phyloP scores from a whole-genome alignment of 768 basidiomycete species.

The Hysterangium stoloniferum region DNA sequence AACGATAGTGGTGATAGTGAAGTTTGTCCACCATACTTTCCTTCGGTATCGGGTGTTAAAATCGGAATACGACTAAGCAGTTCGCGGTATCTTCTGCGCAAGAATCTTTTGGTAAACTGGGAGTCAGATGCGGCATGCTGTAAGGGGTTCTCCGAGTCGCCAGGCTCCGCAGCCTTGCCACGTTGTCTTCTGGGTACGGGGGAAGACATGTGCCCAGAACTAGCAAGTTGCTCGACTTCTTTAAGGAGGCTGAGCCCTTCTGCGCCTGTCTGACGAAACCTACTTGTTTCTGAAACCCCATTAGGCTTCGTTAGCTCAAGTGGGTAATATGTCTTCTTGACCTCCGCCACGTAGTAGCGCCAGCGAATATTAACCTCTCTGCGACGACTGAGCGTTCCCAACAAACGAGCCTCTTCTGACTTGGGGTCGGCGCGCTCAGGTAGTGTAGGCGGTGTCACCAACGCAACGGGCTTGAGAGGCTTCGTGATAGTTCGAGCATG shows the following conservation, averaged over 20 bases:
- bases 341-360: slow-evolving; percentile 52
- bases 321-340: slow-evolving; percentile 51
- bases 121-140: not conserved
- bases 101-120: slow-evolving; percentile 19
- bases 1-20: slow-evolving; percentile 18
- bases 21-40: slow-evolving; percentile 11
- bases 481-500: slow-evolving; percentile 36
- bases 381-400: slow-evolving; percentile 66
- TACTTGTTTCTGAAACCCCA: not conserved
- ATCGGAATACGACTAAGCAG: slow-evolving; percentile 57
- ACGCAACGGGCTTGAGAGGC: slow-evolving; percentile 32
- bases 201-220: not conserved
- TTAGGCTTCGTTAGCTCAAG: slow-evolving; percentile 31
- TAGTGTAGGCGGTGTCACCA: slow-evolving; percentile 46
- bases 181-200: slow-evolving; percentile 8
- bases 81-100: slow-evolving; percentile 47
- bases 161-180: not conserved
- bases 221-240: slow-evolving; percentile 8
- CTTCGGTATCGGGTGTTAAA: slow-evolving; percentile 29
- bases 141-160: not conserved
- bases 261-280: slow-evolving; percentile 5
- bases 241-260: slow-evolving; percentile 1
- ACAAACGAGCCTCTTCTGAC: slow-evolving; percentile 49
- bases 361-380: slow-evolving; percentile 67
- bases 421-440: slow-evolving; percentile 48